Evolutionary conservation across 2,329 filamentous ascomycete species (phyloP).

Genomic region (Penicillium sp.): DNA sequence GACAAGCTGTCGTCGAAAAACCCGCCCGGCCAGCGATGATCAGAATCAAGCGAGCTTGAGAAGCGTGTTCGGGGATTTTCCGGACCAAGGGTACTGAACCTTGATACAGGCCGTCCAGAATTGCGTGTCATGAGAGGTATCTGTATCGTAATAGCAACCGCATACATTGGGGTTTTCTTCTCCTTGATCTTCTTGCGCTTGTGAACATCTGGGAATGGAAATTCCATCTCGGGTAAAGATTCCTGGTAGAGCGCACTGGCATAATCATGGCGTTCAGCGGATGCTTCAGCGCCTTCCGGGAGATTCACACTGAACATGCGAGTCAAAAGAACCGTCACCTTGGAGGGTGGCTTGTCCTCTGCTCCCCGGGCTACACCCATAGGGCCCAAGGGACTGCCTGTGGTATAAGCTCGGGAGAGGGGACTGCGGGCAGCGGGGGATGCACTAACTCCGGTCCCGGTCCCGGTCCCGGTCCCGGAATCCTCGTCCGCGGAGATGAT

Average conservation of each 20-base stretch:
- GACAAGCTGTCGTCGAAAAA: constrained; percentile 44
- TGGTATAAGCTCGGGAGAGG: constrained; percentile 41
- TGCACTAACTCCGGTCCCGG: constrained; percentile 20
- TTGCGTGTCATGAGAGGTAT: constrained; percentile 47
- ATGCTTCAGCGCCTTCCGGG: constrained; percentile 46
- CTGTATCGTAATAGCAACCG: constrained; percentile 58
- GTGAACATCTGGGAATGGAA: constrained; percentile 39
- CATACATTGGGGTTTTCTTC: constrained; percentile 60
- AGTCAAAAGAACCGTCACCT: constrained; percentile 58
- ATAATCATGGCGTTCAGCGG: constrained; percentile 36
- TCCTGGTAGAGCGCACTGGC: constrained; percentile 35
- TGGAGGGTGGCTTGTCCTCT: constrained; percentile 43
- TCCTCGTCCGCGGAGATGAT: constrained; percentile 51
- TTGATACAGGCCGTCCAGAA: constrained; percentile 36
- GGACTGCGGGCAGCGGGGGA: constrained; percentile 36
- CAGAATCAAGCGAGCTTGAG: constrained; percentile 46
- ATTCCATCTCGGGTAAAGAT: constrained; percentile 36
- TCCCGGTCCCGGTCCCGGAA: constrained; percentile 22
- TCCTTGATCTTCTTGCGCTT: constrained; percentile 52
- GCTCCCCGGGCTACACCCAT: constrained; percentile 23
- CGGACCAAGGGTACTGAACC: constrained; percentile 34
- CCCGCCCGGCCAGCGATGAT: constrained; percentile 38
- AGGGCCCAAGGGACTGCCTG: constrained; percentile 35
- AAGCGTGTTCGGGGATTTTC: constrained; percentile 36
- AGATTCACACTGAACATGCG: constrained; percentile 61